Evolutionary conservation across 805 yeast species (phyloP).

Genomic region (Candida michaelii): DNA sequence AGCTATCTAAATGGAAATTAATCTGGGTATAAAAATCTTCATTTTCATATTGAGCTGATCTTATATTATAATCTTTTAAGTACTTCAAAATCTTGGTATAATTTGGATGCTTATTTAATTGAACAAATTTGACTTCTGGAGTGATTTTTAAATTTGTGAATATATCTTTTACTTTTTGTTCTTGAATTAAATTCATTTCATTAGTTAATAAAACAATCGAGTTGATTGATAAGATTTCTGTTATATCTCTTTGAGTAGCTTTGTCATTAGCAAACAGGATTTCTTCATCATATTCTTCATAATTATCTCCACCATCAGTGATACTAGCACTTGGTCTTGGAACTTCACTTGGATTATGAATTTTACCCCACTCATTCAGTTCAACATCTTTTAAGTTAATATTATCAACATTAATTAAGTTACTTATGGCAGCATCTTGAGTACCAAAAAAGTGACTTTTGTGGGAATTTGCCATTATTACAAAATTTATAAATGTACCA

Average conservation of each 20-base stretch:
- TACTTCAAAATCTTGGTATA: constrained; percentile 23
- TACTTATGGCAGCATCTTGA: constrained; percentile 4
- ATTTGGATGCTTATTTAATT: constrained; percentile 34
- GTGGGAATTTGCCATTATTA: constrained; percentile 4
- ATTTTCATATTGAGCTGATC: constrained; percentile 6
- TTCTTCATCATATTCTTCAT: constrained; percentile 6
- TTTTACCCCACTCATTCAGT: constrained; percentile 15
- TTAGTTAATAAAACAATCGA: constrained; percentile 29
- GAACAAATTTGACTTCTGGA: constrained; percentile 34
- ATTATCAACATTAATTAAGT: constrained; percentile 12
- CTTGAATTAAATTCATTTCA: constrained; percentile 18
- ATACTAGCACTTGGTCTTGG: constrained; percentile 3
- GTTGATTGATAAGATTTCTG: constrained; percentile 32
- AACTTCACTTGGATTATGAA: constrained; percentile 5
- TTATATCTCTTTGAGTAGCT: constrained; percentile 23
- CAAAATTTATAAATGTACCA: constrained; percentile 12
- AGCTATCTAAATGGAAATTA: constrained; percentile 2
- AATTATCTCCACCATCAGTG: not conserved
- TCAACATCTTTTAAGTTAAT: constrained; percentile 11
- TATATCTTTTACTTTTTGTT: constrained; percentile 20
- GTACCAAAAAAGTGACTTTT: not conserved
- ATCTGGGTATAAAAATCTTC: constrained; percentile 1
- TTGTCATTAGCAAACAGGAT: constrained; percentile 3
- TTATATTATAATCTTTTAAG: constrained; percentile 19
- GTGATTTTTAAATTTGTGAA: constrained; percentile 23